Conservation (phyloP, 2,329 filamentous ascomycete species). For the Colletotrichum phormii region DNA sequence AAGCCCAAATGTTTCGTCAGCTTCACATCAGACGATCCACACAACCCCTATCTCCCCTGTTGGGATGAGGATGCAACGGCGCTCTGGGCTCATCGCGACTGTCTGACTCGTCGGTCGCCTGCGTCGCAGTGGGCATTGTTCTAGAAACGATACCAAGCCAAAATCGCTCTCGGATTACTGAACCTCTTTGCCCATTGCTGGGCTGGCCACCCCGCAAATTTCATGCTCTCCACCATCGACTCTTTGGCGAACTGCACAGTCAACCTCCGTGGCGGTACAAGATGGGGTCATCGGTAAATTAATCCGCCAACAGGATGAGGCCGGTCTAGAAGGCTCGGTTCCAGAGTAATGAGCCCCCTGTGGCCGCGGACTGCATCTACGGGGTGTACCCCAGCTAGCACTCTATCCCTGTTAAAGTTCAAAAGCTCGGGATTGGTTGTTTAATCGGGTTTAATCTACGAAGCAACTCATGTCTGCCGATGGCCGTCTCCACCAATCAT, state of each 20-base stretch:
- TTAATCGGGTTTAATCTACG: conserved; percentile 16
- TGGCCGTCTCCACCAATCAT: conserved; percentile 21
- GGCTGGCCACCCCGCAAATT: not conserved
- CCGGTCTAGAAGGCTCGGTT: not conserved
- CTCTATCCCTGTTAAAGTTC: conserved; percentile 5
- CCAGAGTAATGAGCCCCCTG: conserved; percentile 4
- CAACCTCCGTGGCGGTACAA: not conserved
- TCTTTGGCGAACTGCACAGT: not conserved
- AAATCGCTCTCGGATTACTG: not conserved
- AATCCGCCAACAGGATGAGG: conserved; percentile 28
- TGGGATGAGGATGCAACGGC: not conserved
- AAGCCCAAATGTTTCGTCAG: not conserved
- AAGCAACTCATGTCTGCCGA: conserved; percentile 8
- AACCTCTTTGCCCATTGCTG: not conserved
- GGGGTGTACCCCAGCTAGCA: not conserved
- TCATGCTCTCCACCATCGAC: not conserved
- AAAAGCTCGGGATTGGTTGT: conserved; percentile 16
- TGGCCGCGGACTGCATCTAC: not conserved
- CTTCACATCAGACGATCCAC: conserved; percentile 15
- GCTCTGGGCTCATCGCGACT: not conserved
- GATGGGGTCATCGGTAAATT: conserved; percentile 2
- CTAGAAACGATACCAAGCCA: conserved; percentile 3
- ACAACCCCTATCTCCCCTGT: not conserved
- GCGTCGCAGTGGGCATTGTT: not conserved
- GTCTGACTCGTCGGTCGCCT: conserved; percentile 11